Conservation (phyloP, 2,329 filamentous ascomycete species). For the Tolypocladium ovalisporum region DNA sequence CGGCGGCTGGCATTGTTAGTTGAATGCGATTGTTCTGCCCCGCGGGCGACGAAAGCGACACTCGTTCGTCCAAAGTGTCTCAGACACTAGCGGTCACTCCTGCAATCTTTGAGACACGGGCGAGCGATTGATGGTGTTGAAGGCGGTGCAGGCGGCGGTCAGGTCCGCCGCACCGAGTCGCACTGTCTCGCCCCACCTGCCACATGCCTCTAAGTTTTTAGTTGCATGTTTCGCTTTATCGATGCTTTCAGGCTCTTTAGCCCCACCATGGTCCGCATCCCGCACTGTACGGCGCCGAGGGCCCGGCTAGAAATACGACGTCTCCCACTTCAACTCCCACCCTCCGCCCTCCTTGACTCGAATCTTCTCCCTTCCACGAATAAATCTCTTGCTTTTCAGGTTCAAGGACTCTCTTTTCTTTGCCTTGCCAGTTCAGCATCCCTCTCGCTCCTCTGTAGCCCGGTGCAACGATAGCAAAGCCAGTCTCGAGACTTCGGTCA, state of each 20-base stretch:
- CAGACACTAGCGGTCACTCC: neutral
- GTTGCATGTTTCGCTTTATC: slow-evolving; percentile 1
- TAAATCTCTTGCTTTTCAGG: neutral
- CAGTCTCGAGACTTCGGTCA: neutral
- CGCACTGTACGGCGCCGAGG: slow-evolving; percentile 1
- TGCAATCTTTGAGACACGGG: neutral
- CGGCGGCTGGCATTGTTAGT: neutral
- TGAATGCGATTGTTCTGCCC: neutral
- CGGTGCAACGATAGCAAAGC: neutral
- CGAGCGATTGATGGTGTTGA: neutral
- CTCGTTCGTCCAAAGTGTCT: neutral
- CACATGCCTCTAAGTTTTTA: slow-evolving; percentile 3
- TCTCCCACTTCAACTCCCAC: neutral
- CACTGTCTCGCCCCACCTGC: slow-evolving; percentile 4
- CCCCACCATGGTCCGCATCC: neutral
- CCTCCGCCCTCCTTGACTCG: slow-evolving; percentile 1
- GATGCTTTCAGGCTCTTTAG: slow-evolving; percentile 1
- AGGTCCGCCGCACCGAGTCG: neutral
- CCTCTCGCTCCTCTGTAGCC: neutral
- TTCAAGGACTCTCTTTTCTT: neutral
- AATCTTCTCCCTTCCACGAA: neutral
- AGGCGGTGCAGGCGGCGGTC: neutral
- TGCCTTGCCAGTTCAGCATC: neutral
- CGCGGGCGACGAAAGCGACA: neutral
- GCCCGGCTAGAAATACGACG: slow-evolving; percentile 8